phyloP scores from a whole-genome alignment of 2,329 filamentous ascomycete genomes.

The Furcasterigmium furcatum region DNA sequence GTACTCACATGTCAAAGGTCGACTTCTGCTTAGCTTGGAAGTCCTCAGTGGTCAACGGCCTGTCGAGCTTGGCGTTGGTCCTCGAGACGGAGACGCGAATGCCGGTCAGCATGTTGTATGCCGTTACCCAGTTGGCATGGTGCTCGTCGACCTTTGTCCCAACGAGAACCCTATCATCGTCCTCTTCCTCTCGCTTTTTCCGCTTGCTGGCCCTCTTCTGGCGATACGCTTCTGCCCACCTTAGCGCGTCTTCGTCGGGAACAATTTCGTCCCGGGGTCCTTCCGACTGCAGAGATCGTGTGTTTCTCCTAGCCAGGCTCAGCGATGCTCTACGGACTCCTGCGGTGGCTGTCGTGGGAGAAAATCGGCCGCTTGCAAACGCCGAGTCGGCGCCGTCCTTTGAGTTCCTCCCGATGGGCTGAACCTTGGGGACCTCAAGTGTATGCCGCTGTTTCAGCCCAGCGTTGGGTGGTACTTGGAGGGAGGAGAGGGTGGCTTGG shows the following conservation, averaged over 20 bases:
- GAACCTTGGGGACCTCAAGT: constrained; percentile 75
- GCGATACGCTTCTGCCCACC: constrained; percentile 90
- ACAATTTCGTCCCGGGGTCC: constrained; percentile 77
- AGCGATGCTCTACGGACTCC: constrained; percentile 75
- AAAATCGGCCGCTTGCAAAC: constrained; percentile 77
- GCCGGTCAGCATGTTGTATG: constrained; percentile 99
- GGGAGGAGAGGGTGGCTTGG: constrained; percentile 38
- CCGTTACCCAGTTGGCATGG: constrained; percentile 95
- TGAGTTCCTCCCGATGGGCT: constrained; percentile 60
- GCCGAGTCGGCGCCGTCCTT: constrained; percentile 67
- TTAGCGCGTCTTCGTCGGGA: constrained; percentile 84
- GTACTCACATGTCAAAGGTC: constrained; percentile 88
- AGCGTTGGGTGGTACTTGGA: constrained; percentile 48
- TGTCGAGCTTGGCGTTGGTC: constrained; percentile 94
- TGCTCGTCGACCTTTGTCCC: constrained; percentile 97
- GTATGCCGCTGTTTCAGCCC: constrained; percentile 81
- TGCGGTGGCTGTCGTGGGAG: constrained; percentile 56
- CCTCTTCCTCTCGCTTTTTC: constrained; percentile 77
- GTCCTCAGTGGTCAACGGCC: constrained; percentile 84
- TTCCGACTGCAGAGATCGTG: constrained; percentile 83
- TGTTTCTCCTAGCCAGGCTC: constrained; percentile 74
- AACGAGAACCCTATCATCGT: constrained; percentile 91
- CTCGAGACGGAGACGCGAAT: constrained; percentile 96
- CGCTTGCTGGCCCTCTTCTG: constrained; percentile 89
- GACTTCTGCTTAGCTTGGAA: constrained; percentile 96